Evolutionary conservation across 305 asterid species (phyloP), one percentile per base, ranked within the genome.

Genomic region (Withania somnifera): DNA sequence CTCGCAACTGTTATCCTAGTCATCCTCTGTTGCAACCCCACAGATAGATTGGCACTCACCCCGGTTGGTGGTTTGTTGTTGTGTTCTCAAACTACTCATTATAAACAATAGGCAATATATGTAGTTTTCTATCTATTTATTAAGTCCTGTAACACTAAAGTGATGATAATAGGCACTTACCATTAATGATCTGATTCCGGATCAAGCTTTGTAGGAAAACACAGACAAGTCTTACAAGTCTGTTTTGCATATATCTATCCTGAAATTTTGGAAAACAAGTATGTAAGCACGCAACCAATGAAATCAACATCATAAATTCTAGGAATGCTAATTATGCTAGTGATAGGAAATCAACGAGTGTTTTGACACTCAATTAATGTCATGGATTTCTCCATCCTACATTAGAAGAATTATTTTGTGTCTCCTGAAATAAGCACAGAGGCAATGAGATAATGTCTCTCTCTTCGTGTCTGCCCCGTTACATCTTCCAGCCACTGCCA

Each of bases 181-280:
- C 99, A 30, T 94, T 93, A 28, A 95, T 94, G 77, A 93, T 94
- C 86, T 94, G 93, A 92, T 94, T 95, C 68, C 97, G 91, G 86
- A 95, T 95, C 91, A 95, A 87, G 89, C 97, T 93, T 87, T 94
- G 97, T 69, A 95, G 91, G 83, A 94, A 95, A 83, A 95, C 99
- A 82, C 99, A 95, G 82, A 95, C 98, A 88, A 95, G 89, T 88
- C 99, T 89, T 88, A 94, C 99, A 34, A 91, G 96, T 87, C 99
- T 89, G 91, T 95, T 94, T 91, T 94, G 99, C 98, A 91, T 95
- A 87, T 93, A 95, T 88, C 93, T 84, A 88, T 95, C 99, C 99
- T 94, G 98, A 51, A 92, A 88, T 75, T 45, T 71, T 58, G 61
- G 79, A 81, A 20, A 54, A 66, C 14, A 20, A 47, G 22, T 40